Evolutionary conservation across 352 stramenopile genomes (phyloP).

Genomic region (Blastocystis sp.): DNA sequence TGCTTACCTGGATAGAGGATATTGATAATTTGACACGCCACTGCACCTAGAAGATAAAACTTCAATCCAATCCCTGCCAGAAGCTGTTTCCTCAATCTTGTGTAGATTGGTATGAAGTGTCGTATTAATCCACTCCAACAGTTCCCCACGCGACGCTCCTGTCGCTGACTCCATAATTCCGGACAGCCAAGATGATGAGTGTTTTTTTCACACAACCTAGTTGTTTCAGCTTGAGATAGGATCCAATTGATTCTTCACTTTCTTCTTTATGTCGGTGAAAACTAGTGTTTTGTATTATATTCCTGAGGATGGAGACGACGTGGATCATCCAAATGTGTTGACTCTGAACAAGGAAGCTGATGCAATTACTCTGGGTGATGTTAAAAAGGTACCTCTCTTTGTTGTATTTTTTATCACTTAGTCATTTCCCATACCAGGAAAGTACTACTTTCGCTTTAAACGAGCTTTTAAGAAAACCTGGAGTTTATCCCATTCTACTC

Average conservation of each 20-base stretch:
- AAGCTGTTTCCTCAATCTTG: slow-evolving; percentile 92
- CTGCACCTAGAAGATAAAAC: slow-evolving; percentile 76
- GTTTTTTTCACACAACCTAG: too few relatives aligned
- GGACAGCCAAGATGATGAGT: background rate
- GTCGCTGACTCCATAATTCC: background rate
- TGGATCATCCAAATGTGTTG: slow-evolving; percentile 65
- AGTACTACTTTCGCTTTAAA: slow-evolving; percentile 65
- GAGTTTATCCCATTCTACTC: background rate
- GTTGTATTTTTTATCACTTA: slow-evolving; percentile 20
- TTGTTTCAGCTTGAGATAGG: too few relatives aligned
- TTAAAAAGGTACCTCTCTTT: slow-evolving; percentile 4
- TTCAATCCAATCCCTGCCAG: slow-evolving; percentile 15
- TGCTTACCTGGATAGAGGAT: slow-evolving; percentile 74
- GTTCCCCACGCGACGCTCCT: slow-evolving; percentile 70
- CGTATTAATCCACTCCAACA: slow-evolving; percentile 97
- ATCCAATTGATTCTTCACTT: background rate
- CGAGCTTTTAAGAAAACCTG: slow-evolving; percentile 66
- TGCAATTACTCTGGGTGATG: slow-evolving; percentile 25
- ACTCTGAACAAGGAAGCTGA: slow-evolving; percentile 38
- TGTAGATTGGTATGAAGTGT: slow-evolving; percentile 83
- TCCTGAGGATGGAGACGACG: slow-evolving; percentile 65
- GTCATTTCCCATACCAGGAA: slow-evolving; percentile 63
- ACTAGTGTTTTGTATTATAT: slow-evolving; percentile 64
- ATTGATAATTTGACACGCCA: slow-evolving; percentile 95
- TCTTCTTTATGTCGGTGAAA: background rate